Conservation (phyloP, 2,329 filamentous ascomycete genomes). For the Paracoccidioides lutzii region DNA sequence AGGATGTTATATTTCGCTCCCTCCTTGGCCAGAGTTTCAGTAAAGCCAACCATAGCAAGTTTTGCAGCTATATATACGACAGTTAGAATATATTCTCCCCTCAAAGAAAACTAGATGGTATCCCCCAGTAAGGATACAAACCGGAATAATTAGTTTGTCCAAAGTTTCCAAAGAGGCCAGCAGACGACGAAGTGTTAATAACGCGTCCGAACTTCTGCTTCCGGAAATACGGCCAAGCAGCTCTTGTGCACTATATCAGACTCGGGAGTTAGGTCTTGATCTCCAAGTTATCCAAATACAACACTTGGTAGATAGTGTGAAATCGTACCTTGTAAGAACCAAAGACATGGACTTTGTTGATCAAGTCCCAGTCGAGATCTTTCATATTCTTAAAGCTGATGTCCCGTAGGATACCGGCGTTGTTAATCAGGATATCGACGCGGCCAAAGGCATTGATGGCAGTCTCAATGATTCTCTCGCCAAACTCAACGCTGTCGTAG, state of each 20-base stretch:
- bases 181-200: slow-evolving; percentile 94
- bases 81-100: slow-evolving; percentile 3
- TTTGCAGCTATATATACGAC: slow-evolving; percentile 56
- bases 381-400: slow-evolving; percentile 98
- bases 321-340: slow-evolving; percentile 67
- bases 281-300: background rate
- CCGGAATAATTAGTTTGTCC: slow-evolving; percentile 91
- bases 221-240: slow-evolving; percentile 93
- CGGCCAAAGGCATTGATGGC: slow-evolving; percentile 44
- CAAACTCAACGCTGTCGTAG: slow-evolving; percentile 74
- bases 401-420: slow-evolving; percentile 89
- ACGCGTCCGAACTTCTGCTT: slow-evolving; percentile 97
- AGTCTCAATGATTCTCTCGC: slow-evolving; percentile 77
- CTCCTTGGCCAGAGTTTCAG: slow-evolving; percentile 95
- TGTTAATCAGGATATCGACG: slow-evolving; percentile 93
- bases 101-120: slow-evolving; percentile 1
- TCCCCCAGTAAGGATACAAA: slow-evolving; percentile 22
- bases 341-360: slow-evolving; percentile 82
- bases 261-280: background rate
- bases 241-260: slow-evolving; percentile 54
- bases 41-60: slow-evolving; percentile 89
- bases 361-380: slow-evolving; percentile 91
- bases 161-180: slow-evolving; percentile 89
- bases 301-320: background rate
- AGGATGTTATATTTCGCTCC: slow-evolving; percentile 96